These are phyloP conservation scores for Zelonia costaricensis DNA, from an alignment of 208 protist species.

Conservation along the genomic window DNA sequence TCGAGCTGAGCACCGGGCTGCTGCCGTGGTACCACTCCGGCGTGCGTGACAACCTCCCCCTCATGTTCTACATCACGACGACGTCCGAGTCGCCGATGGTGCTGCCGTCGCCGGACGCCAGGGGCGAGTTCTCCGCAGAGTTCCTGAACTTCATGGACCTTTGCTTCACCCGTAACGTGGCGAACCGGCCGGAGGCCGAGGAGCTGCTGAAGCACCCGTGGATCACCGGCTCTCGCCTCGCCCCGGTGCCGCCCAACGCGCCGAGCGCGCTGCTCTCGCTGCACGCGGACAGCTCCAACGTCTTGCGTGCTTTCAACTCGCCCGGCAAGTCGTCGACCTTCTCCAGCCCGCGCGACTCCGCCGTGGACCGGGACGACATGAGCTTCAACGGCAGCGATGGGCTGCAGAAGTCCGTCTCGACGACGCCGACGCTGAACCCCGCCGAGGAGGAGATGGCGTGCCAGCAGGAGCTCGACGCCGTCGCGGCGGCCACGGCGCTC, in stretches of 20 bases:
- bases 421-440: slow-evolving; percentile 16
- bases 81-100: slow-evolving; percentile 80
- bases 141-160: slow-evolving; percentile 87
- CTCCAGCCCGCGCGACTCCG: slow-evolving; percentile 36
- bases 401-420: slow-evolving; percentile 27
- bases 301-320: slow-evolving; percentile 9
- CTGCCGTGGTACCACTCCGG: slow-evolving; percentile 86
- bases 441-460: slow-evolving; percentile 64
- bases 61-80: slow-evolving; percentile 92
- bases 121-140: slow-evolving; percentile 64
- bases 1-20: slow-evolving; percentile 83
- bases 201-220: slow-evolving; percentile 86
- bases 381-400: slow-evolving; percentile 33
- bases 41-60: slow-evolving; percentile 72
- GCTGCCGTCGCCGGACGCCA: slow-evolving; percentile 42
- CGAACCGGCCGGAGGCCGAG: slow-evolving; percentile 57
- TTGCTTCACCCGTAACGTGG: slow-evolving; percentile 82
- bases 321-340: slow-evolving; percentile 32
- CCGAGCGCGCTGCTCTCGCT: slow-evolving; percentile 18
- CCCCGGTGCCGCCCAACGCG: slow-evolving; percentile 6
- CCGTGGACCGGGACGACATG: slow-evolving; percentile 29
- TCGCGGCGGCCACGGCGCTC: slow-evolving; percentile 63
- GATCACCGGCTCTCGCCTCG: slow-evolving; percentile 54
- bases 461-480: slow-evolving; percentile 77
- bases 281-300: slow-evolving; percentile 22